Percentiles rank a stretch among this genome's conserved stretches.
Conservation (phyloP, 441 rosid species). For the Croton laevigatus region DNA sequence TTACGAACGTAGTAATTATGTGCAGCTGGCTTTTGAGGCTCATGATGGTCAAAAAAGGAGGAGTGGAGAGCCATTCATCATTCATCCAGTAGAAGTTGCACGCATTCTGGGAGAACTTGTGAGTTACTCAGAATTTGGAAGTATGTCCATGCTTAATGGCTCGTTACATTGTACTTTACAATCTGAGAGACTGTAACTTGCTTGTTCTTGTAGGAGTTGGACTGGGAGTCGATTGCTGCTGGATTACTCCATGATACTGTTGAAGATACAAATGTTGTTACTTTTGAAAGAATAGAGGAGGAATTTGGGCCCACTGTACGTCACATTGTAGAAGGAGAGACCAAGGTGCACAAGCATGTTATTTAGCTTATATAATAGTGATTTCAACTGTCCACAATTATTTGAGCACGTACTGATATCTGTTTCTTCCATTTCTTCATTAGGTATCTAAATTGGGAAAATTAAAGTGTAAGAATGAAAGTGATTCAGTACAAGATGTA, state of each 20-base stretch:
- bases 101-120: slow-evolving; percentile 94
- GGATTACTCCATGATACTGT: slow-evolving; percentile 98
- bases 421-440: slow-evolving; percentile 16
- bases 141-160: slow-evolving; percentile 15
- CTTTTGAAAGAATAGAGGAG: slow-evolving; percentile 89
- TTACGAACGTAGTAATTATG: slow-evolving; percentile 31
- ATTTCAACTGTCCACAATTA: slow-evolving; percentile 6
- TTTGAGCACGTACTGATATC: slow-evolving; percentile 20
- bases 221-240: slow-evolving; percentile 98
- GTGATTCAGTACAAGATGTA: slow-evolving; percentile 76
- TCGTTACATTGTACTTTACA: slow-evolving; percentile 21
- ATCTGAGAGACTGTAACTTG: slow-evolving; percentile 26
- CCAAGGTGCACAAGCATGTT: slow-evolving; percentile 60
- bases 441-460: slow-evolving; percentile 97
- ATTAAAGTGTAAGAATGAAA: slow-evolving; percentile 74
- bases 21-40: slow-evolving; percentile 92
- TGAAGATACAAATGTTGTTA: slow-evolving; percentile 92
- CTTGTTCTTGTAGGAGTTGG: slow-evolving; percentile 67
- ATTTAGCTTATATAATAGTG: slow-evolving; percentile 13
- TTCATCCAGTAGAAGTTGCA: slow-evolving; percentile 97
- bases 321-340: slow-evolving; percentile 96
- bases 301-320: slow-evolving; percentile 91
- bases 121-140: slow-evolving; percentile 35
- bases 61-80: slow-evolving; percentile 91
- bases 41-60: slow-evolving; percentile 91